Conservation (phyloP, 2,329 filamentous ascomycete genomes). For the Colletotrichum australisinense region DNA sequence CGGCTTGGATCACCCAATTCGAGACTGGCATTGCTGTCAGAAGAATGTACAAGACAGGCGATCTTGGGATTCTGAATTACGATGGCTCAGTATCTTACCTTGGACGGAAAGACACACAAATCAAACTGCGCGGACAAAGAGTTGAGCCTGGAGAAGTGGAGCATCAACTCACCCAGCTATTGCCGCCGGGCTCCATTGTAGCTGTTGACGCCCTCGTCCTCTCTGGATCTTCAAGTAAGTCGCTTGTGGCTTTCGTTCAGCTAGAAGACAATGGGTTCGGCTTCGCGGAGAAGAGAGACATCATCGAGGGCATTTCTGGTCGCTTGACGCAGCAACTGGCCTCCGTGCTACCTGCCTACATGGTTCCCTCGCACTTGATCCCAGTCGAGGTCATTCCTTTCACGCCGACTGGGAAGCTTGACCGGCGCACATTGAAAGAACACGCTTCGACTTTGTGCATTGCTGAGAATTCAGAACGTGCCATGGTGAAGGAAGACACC, state of each 20-base stretch:
- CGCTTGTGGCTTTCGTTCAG: constrained; percentile 24
- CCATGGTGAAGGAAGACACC: background rate
- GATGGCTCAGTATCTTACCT: constrained; percentile 27
- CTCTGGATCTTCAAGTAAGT: background rate
- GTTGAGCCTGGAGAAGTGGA: constrained; percentile 48
- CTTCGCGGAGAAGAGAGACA: background rate
- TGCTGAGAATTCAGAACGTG: background rate
- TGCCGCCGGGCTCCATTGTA: background rate
- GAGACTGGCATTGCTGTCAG: background rate
- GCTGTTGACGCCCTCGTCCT: constrained; percentile 13
- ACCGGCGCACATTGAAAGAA: constrained; percentile 25
- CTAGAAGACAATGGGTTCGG: background rate
- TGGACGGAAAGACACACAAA: constrained; percentile 44
- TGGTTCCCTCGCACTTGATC: constrained; percentile 38
- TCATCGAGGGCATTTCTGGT: background rate
- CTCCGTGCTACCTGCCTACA: constrained; percentile 36
- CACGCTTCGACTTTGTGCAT: background rate
- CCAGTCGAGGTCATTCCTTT: constrained; percentile 34
- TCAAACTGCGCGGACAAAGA: constrained; percentile 49
- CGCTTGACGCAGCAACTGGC: constrained; percentile 8
- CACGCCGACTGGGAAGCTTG: constrained; percentile 37
- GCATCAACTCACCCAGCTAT: constrained; percentile 34
- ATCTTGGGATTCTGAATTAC: constrained; percentile 18
- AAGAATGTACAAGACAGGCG: constrained; percentile 34
- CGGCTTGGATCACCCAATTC: constrained; percentile 1